Evolutionary conservation across 1,284 basidiomycete genomes (phyloP), one percentile per base, ranked within the genome.

Genomic region (Stygiomarasmius scandens): DNA sequence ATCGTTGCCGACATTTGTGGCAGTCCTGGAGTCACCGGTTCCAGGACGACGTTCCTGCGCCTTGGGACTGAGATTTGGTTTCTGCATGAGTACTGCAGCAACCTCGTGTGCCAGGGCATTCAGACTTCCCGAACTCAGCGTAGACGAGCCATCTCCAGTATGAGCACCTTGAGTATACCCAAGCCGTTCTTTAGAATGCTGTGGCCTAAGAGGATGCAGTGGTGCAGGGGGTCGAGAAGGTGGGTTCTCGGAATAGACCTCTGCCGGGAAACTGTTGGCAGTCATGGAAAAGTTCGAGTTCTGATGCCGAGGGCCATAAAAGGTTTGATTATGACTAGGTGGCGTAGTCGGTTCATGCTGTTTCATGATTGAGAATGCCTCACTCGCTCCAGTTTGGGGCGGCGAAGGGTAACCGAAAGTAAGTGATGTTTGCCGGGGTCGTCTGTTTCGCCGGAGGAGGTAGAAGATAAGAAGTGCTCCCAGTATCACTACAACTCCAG

Each of bases 81-180:
- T 34, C 54, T 64, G 62, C 58, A 66, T 60, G 27, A 72, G 59
- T 25, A 72, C 62, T 4, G 59, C 64, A 9, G 68, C 71, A 6
- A 73, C 71, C 58, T 73, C 69, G 49, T 65, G 67, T 20, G 72
- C 73, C 11, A 74, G 63, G 5, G 66, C 56, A 16, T 69, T 64
- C 6, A 73, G 67, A 56, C 32, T 14, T 8, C 14, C 8, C 8
- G 8, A 8, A 14, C 32, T 34, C 32, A 34, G 32, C 32, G 32
- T 34, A 8, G 32, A 34, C 32, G 32, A 34, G 32, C 14, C 8
- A 34, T 14, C 8, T n/a, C 38, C 38, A 16, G 5, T 41, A 19
- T 16, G 4, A 16, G 38, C 16, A n/a, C 16, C 5, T n/a, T 41
- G n/a, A 16, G 4, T 19, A 41, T 41, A 12, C 38, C 14, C 38